Percentiles rank a stretch among this genome's conserved stretches.
Conservation (phyloP, 257 asterid species). For the Cordia subcordata region DNA sequence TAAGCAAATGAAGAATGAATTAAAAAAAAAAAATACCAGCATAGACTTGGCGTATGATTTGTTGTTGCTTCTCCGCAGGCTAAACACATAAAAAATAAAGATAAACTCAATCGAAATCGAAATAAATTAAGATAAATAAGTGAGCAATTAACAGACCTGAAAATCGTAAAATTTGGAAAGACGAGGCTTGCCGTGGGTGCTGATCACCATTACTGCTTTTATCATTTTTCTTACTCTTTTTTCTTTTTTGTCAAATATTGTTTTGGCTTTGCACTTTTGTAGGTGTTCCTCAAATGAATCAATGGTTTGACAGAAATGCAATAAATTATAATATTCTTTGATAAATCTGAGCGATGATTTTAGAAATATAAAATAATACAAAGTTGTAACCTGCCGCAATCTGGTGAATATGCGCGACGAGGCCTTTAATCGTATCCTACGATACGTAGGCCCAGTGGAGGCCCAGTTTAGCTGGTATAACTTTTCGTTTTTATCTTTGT, state of each 20-base stretch:
- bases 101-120: not conserved
- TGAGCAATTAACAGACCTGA: constrained; percentile 16
- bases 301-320: not conserved
- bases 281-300: not conserved
- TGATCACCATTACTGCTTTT: constrained; percentile 33
- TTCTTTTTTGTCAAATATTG: not conserved
- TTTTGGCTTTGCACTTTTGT: not conserved
- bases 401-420: not conserved
- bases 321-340: no score
- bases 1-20: no score
- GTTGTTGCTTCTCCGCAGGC: constrained; percentile 29
- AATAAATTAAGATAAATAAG: not conserved
- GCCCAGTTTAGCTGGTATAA: not conserved
- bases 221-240: constrained; percentile 17
- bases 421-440: not conserved
- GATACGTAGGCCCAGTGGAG: not conserved
- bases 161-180: constrained; percentile 29
- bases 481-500: no score
- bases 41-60: constrained; percentile 28
- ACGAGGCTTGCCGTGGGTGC: constrained; percentile 29
- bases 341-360: no score
- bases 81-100: not conserved
- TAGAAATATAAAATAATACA: not conserved
- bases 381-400: not conserved
- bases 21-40: constrained; percentile 19